Conservation (phyloP, 768 basidiomycete genomes). For the Cystofilobasidium bisporidii region DNA sequence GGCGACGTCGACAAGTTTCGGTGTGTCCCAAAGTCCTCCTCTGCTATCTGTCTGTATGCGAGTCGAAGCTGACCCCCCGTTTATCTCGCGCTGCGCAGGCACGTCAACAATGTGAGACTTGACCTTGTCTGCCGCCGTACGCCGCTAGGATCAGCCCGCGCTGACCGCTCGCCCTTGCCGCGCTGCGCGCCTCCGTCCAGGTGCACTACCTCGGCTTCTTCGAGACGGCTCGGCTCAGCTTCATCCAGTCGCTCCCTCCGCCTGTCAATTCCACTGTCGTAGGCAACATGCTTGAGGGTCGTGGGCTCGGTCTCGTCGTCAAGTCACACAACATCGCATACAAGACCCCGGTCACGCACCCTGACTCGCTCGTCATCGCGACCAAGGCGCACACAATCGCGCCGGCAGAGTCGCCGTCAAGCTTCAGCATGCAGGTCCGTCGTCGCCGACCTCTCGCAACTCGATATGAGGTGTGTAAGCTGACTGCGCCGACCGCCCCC, state of each 20-base stretch:
- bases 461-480: not conserved
- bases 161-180: not conserved
- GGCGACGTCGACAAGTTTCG: constrained; percentile 22
- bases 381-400: not conserved
- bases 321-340: constrained; percentile 20
- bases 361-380: constrained; percentile 18
- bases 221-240: constrained; percentile 20
- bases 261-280: constrained; percentile 1
- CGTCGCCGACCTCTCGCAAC: too few species aligned
- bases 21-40: not conserved
- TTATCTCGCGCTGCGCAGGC: not conserved
- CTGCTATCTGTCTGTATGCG: not conserved
- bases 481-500: not conserved
- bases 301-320: constrained; percentile 16
- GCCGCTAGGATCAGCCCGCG: not conserved
- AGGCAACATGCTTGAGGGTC: constrained; percentile 12
- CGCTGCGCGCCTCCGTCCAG: not conserved
- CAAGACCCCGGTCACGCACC: constrained; percentile 21
- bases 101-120: constrained; percentile 22
- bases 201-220: constrained; percentile 13
- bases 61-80: not conserved
- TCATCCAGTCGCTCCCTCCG: constrained; percentile 14
- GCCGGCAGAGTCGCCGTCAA: constrained; percentile 10
- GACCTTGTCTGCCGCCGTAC: not conserved
- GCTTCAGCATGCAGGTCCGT: constrained; percentile 12